phyloP scores from a whole-genome alignment of 1,139 yeast genomes.

The Yamadazyma membranifaciens region DNA sequence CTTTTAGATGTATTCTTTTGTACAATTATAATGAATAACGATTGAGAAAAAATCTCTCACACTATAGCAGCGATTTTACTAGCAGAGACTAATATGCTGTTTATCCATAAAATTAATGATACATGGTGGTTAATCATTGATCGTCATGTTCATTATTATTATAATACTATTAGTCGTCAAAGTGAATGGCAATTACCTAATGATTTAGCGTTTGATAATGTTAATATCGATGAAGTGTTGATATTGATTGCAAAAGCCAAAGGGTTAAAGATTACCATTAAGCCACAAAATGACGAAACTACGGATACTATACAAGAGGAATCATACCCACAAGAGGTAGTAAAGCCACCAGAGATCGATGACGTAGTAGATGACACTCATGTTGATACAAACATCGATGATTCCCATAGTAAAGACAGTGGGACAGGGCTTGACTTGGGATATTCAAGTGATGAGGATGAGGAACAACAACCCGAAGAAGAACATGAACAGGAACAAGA shows the following conservation, averaged over 20 bases:
- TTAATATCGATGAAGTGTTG: conserved; percentile 31
- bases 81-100: conserved; percentile 1
- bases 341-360: neutral
- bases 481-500: conserved; percentile 2
- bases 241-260: conserved; percentile 30
- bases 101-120: conserved; percentile 10
- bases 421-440: conserved; percentile 1
- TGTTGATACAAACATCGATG: conserved; percentile 1
- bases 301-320: conserved; percentile 4
- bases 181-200: conserved; percentile 13
- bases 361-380: neutral
- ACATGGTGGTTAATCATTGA: conserved; percentile 13
- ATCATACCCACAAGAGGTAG: conserved; percentile 4
- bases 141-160: conserved; percentile 13
- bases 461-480: conserved; percentile 3
- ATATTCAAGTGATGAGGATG: conserved; percentile 5
- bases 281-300: neutral
- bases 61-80: neutral
- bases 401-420: neutral
- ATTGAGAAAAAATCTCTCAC: neutral
- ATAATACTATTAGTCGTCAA: conserved; percentile 8
- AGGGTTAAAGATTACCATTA: conserved; percentile 22
- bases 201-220: conserved; percentile 6
- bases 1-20: neutral
- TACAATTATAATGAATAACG: neutral